These are phyloP conservation scores for Podaxis sp. DNA, from an alignment of 768 basidiomycete genomes.

Conservation along the genomic window DNA sequence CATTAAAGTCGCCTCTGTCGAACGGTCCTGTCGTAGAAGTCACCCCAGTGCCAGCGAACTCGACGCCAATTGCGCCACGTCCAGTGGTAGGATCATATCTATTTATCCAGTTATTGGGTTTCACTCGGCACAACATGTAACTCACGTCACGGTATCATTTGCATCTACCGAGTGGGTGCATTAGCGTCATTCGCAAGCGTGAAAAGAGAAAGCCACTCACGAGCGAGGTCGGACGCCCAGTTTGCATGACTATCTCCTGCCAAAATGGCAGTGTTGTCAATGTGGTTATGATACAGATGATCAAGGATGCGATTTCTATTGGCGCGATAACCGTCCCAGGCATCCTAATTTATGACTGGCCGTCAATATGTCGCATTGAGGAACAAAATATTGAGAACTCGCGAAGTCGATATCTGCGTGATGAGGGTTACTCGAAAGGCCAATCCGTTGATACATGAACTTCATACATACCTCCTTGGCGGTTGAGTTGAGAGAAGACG, in stretches of 20 bases:
- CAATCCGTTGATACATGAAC: neutral
- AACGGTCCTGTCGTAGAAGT: slow-evolving; percentile 47
- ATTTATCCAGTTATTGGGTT: neutral
- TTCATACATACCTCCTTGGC: neutral
- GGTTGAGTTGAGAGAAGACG: slow-evolving; percentile 49
- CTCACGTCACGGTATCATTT: slow-evolving; percentile 47
- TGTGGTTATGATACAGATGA: slow-evolving; percentile 48
- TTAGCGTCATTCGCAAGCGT: neutral
- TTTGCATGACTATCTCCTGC: slow-evolving; percentile 65
- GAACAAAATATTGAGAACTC: neutral
- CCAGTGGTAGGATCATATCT: slow-evolving; percentile 52
- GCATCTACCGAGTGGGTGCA: slow-evolving; percentile 31
- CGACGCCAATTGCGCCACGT: slow-evolving; percentile 52
- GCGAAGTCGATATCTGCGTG: neutral
- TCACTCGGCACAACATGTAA: neutral
- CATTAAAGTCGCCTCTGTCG: slow-evolving; percentile 38
- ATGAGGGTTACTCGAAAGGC: neutral
- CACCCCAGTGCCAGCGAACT: slow-evolving; percentile 61
- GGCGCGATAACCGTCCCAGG: slow-evolving; percentile 61
- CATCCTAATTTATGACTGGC: slow-evolving; percentile 42
- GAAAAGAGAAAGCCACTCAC: slow-evolving; percentile 17
- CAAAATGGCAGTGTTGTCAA: slow-evolving; percentile 55
- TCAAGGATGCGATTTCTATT: slow-evolving; percentile 47
- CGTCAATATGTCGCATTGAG: neutral
- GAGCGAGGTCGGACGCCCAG: slow-evolving; percentile 59